A percentile compares a stretch with the other conserved stretches of the same genome.
These are phyloP conservation scores for Theobroma cacao DNA, from an alignment of 345 rosid species.

Conservation along the genomic window DNA sequence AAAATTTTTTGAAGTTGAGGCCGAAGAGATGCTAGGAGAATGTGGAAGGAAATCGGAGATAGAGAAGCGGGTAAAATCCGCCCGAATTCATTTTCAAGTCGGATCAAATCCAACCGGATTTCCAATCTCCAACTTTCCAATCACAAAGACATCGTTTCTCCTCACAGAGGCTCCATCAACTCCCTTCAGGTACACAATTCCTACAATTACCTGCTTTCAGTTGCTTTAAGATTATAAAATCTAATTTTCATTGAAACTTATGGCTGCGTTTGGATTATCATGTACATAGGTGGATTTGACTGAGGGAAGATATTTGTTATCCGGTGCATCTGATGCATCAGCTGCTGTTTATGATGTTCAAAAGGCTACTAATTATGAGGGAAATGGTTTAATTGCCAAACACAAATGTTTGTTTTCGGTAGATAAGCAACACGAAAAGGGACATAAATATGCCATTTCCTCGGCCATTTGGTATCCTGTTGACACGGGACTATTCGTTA, in stretches of 20 bases:
- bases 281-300: constrained; percentile 84
- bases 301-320: constrained; percentile 78
- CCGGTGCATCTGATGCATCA: constrained; percentile 88
- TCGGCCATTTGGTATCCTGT: constrained; percentile 93
- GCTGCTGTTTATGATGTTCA: constrained; percentile 78
- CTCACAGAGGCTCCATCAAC: constrained; percentile 86
- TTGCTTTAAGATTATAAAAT: neutral
- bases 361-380: constrained; percentile 56
- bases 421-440: constrained; percentile 74
- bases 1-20: neutral
- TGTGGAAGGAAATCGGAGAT: constrained; percentile 82
- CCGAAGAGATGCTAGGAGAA: constrained; percentile 62
- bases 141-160: constrained; percentile 71
- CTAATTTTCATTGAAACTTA: neutral
- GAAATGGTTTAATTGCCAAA: constrained; percentile 66
- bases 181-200: constrained; percentile 65
- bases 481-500: constrained; percentile 87
- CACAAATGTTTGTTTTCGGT: constrained; percentile 64
- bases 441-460: constrained; percentile 74
- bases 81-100: constrained; percentile 58
- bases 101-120: constrained; percentile 55
- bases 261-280: constrained; percentile 21
- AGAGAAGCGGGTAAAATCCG: constrained; percentile 82
- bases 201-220: neutral
- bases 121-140: constrained; percentile 70